Evolutionary conservation across 805 yeast genomes (phyloP), one percentile per base, ranked within the genome.

Genomic region (Naumovozyma baii): DNA sequence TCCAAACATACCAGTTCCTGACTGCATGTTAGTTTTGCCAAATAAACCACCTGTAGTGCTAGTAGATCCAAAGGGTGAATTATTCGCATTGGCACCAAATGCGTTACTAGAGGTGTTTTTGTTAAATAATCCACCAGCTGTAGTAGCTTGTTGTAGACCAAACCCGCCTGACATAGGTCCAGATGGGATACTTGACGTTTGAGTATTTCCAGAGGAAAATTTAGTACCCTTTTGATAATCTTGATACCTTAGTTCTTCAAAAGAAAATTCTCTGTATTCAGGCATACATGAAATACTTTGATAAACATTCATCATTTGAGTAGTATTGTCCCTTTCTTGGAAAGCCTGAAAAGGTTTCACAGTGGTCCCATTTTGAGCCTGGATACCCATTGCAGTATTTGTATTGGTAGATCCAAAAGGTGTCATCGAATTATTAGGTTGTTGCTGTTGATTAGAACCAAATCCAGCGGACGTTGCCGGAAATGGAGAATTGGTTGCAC

Each of bases 231-330:
- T 88, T 50, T 77, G 76, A 58, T 92, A 92, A 63, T 92, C 99
- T 59, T 82, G 90, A 50, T 73, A 67, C 56, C 99, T 74, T 61
- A 92, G 73, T 58, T 92, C 98, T 60, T 87, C 96, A 54, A 79
- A 74, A 0, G 95, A 83, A 51, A 62, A 83, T 50, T 78, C 78
- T 50, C 72, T 73, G 57, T 90, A 92, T 60, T 86, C 95, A 4
- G 94, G 95, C 96, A 92, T 88, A 34, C 84, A 74, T 9, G 83
- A 68, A 45, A 92, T 81, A 50, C 77, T 77, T 61, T 90, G 85
- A 63, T 69, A 88, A 37, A 69, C 63, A 40, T 76, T 78, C 16
- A 69, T 66, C 5, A 74, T 72, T 25, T 76, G 73, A 10, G 78
- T 67, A 3, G 69, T 59, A 28, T 63, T 57, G 54, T 88, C 96